Base-by-base conservation (phyloP, 2,329 filamentous ascomycete species). In the Fusarium pseudonygamai region DNA sequence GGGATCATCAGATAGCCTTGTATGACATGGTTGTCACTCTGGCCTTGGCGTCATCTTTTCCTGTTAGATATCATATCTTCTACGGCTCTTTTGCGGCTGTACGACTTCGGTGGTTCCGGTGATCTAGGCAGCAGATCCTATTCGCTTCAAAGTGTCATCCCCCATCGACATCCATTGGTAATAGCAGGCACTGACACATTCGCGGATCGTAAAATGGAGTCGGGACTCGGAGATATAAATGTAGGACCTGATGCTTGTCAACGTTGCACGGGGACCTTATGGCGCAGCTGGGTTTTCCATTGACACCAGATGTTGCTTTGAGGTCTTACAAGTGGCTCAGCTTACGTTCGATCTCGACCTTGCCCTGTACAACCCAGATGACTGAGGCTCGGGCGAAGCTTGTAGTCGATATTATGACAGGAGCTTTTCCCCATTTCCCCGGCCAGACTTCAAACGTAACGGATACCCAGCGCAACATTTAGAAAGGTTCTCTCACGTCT, bases 1-100 rank as follows among this genome's bases (percentile, higher is more conserved):
- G 52, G 65, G 39, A 69, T 64, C 20, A 30, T 40, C 45, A 64
- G 46, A 58, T 56, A 57, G 22, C 26, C 22, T 26, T 16, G 24
- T 34, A 69, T 69, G 67, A 69, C 50, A 69, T 64, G 53, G 40
- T 50, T 45, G 50, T 16, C 50, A 64, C 40, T 60, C 24, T 28
- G 28, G 30, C 8, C 57, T 64, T 69, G 65, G 58, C 32, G 40
- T 52, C 59, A 64, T 57, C 43, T 61, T 34, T 52, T 28, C 30
- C 15, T 63, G 43, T 30, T 50, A 13, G n/a, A 36, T 47, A 40
- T 53, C 24, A 32, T 63, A 36, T 69, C 12, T 50, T 46, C 26
- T 30, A 37, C 14, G 28, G 34, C 15, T 37, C 24, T 22, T 37
- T 20, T 40, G 3, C 52, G 30, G 24, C 42, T 43, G 40, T 50